Conservation (phyloP, 495 filamentous ascomycete genomes). For the Cercophora scortea region DNA sequence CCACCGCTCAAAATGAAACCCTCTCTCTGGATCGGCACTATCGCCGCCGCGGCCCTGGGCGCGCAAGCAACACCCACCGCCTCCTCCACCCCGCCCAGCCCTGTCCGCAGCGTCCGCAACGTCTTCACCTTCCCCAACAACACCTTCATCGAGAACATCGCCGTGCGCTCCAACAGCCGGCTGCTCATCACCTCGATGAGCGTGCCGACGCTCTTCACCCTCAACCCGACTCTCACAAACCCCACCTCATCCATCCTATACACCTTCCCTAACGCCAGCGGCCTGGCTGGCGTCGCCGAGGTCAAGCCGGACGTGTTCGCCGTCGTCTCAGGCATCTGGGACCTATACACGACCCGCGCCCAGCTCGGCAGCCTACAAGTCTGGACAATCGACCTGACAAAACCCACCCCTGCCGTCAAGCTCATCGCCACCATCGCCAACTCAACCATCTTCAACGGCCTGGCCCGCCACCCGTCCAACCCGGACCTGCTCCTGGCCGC, state of each 20-base stretch:
- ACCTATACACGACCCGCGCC: constrained; percentile 17
- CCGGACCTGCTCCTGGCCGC: constrained; percentile 19
- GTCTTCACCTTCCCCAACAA: constrained; percentile 11
- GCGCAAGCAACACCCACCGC: neutral
- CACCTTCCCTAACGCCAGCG: constrained; percentile 26
- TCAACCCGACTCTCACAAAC: constrained; percentile 17
- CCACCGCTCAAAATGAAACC: neutral
- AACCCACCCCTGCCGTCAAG: constrained; percentile 7
- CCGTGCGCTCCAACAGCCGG: constrained; percentile 37
- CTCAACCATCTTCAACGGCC: constrained; percentile 31
- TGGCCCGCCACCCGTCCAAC: constrained; percentile 14
- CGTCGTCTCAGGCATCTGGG: constrained; percentile 25
- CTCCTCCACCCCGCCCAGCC: neutral
- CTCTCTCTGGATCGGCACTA: neutral
- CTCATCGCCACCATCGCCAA: constrained; percentile 24
- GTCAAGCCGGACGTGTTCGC: constrained; percentile 30
- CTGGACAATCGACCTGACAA: constrained; percentile 17
- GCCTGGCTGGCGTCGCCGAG: constrained; percentile 30
- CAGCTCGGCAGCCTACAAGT: constrained; percentile 25
- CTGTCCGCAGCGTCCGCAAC: neutral
- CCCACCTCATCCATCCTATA: constrained; percentile 26
- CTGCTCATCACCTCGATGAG: constrained; percentile 30
- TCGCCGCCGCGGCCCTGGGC: neutral
- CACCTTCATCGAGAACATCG: constrained; percentile 34
- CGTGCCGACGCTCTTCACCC: constrained; percentile 13